Percentiles rank a stretch among this genome's conserved stretches.
phyloP scores from a whole-genome alignment of 2,329 filamentous ascomycete genomes.

The Diaporthe vexans region DNA sequence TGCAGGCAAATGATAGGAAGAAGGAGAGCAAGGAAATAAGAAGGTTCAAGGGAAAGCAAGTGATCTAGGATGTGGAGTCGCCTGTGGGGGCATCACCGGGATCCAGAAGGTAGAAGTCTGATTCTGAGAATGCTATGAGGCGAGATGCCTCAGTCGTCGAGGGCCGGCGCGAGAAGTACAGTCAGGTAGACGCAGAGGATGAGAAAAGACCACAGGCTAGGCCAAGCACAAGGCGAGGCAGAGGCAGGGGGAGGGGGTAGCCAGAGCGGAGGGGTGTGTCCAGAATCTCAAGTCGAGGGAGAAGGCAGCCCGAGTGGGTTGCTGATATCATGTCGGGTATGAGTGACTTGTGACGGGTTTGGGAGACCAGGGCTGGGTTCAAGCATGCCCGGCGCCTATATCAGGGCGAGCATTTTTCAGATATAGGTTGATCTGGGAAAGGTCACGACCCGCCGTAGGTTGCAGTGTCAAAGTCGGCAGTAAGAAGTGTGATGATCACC shows the following conservation, averaged over 20 bases:
- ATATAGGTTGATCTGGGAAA: slow-evolving; percentile 39
- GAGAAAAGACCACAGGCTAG: slow-evolving; percentile 34
- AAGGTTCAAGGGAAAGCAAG: slow-evolving; percentile 40
- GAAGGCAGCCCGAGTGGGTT: slow-evolving; percentile 28
- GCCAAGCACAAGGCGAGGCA: slow-evolving; percentile 38
- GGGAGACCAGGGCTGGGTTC: slow-evolving; percentile 30
- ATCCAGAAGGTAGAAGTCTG: slow-evolving; percentile 37
- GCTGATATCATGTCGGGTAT: slow-evolving; percentile 38
- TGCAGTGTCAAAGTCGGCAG: slow-evolving; percentile 36
- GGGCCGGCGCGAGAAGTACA: slow-evolving; percentile 35
- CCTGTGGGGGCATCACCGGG: slow-evolving; percentile 24
- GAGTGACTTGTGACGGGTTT: slow-evolving; percentile 35
- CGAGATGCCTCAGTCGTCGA: slow-evolving; percentile 38
- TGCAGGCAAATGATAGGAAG: slow-evolving; percentile 47
- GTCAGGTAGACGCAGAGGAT: slow-evolving; percentile 31
- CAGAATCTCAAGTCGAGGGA: slow-evolving; percentile 35
- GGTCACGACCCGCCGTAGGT: slow-evolving; percentile 35
- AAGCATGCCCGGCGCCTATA: slow-evolving; percentile 37
- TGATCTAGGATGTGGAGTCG: slow-evolving; percentile 38
- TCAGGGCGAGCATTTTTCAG: slow-evolving; percentile 32
- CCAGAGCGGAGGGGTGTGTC: slow-evolving; percentile 30
- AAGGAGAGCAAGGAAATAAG: slow-evolving; percentile 41
- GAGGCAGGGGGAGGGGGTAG: slow-evolving; percentile 30
- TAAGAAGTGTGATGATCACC: slow-evolving; percentile 37
- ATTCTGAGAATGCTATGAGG: slow-evolving; percentile 38